Evolutionary conservation across 1,139 yeast species (phyloP).

Genomic region (Saccharomyces pastorianus): DNA sequence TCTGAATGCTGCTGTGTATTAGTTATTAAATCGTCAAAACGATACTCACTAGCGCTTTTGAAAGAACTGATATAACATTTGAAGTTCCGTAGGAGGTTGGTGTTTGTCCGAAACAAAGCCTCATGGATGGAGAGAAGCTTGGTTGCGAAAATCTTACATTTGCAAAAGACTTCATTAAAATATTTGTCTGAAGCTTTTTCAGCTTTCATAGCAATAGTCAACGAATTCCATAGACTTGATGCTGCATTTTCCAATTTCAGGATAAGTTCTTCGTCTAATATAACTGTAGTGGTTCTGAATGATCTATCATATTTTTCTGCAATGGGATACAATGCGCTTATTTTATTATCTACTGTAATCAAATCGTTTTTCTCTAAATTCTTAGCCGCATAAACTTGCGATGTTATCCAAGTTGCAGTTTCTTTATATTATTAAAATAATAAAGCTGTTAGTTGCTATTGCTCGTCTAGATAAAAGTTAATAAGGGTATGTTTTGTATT

Average conservation of each 20-base stretch:
- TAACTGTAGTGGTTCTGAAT: conserved; percentile 13
- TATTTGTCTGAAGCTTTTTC: neutral
- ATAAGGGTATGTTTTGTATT: neutral
- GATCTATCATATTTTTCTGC: conserved; percentile 22
- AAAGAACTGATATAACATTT: conserved; percentile 16
- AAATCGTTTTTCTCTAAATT: conserved; percentile 5
- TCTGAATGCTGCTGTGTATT: conserved; percentile 12
- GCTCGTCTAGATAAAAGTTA: neutral
- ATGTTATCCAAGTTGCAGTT: conserved; percentile 19
- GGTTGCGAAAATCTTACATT: conserved; percentile 18
- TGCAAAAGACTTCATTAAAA: conserved; percentile 6
- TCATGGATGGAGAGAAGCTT: conserved; percentile 19
- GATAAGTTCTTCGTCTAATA: conserved; percentile 11
- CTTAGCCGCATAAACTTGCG: conserved; percentile 10
- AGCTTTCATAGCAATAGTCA: conserved; percentile 12
- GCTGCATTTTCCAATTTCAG: conserved; percentile 19
- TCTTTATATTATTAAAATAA: conserved; percentile 6
- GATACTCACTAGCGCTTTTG: conserved; percentile 10
- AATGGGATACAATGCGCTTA: conserved; percentile 16
- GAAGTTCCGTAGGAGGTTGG: conserved; percentile 12
- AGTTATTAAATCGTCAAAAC: conserved; percentile 3
- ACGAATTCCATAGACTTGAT: conserved; percentile 23
- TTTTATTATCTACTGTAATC: conserved; percentile 10
- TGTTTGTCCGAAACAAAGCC: conserved; percentile 7
- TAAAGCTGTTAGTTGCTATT: neutral